Base-by-base conservation (phyloP, 2,329 filamentous ascomycete genomes). In the Shiraia bambusicola region DNA sequence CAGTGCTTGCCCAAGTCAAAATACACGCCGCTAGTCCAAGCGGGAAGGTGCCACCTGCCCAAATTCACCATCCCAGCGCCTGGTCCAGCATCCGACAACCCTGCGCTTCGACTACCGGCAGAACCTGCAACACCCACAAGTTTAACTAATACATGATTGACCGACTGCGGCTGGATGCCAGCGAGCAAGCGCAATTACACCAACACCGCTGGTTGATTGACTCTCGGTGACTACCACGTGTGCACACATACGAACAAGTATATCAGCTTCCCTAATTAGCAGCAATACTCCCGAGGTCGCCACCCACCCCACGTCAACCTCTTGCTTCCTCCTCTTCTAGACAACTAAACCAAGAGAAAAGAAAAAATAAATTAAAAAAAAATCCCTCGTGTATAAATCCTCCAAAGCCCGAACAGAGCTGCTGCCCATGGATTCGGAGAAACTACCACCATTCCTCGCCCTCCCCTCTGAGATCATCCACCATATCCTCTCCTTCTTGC, bases 381-480 rank as follows among this genome's bases (percentile, higher is more conserved):
- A 26, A n/a, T 12, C 19, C 4, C 4, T 32, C 24, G 12, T 37
- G n/a, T 25, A 25, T 12, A 30, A 11, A 38, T 25, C 28, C 14
- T 32, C 36, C 6, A 8, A 8, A 4, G 24, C 36, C n/a, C 12
- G 4, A 17, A 17, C 6, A 6, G 22, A 16, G 22, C 3, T 14
- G 22, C 3, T 14, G 7, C 4, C 14, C 22, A 61, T 61, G 56
- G 48, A 48, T 17, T 22, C 22, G 6, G 19, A 30, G 24, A 12
- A 42, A 6, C 28, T 38, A 4, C 45, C 65, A n/a, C 53, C 52
- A 9, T 48, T 88, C 6, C 63, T 82, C 22, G 62, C 68, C 14
- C 76, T 95, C 1, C 91, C 91, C 0, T 68, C 81, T 10, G 91
- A 96, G 65, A 74, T 95, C 7, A 73, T 95, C 24, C 79, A 86